Conservation (phyloP, 108 stramenopile species). For the Cylindrotheca fusiformis region DNA sequence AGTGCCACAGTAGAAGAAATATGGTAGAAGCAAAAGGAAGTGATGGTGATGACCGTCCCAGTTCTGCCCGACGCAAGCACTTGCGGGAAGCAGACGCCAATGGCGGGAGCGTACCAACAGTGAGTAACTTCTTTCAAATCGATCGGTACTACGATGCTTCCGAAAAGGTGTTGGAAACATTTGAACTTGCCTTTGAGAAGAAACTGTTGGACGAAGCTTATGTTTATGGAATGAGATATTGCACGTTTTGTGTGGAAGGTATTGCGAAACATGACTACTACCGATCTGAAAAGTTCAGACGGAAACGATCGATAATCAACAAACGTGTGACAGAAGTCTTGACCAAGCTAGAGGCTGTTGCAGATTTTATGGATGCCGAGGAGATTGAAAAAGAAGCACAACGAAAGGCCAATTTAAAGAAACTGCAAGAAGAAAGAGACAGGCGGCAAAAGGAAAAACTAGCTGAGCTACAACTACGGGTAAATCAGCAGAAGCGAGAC, state of each 20-base stretch:
- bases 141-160: constrained; percentile 74
- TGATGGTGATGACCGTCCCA: constrained; percentile 3
- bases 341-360: constrained; percentile 62
- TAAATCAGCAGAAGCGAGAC: constrained; percentile 11
- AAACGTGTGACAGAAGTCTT: constrained; percentile 59
- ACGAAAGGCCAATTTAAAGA: constrained; percentile 39
- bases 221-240: constrained; percentile 77
- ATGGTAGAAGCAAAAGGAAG: constrained; percentile 17
- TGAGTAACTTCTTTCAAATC: constrained; percentile 76
- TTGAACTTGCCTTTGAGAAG: constrained; percentile 30
- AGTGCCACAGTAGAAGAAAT: too few relatives aligned
- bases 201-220: constrained; percentile 70
- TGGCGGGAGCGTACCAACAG: constrained; percentile 22
- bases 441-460: constrained; percentile 38
- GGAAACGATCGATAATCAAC: constrained; percentile 37
- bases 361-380: constrained; percentile 70
- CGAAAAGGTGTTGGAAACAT: constrained; percentile 51
- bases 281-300: constrained; percentile 29
- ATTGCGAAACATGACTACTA: constrained; percentile 80
- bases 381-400: constrained; percentile 46
- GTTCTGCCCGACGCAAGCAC: constrained; percentile 24
- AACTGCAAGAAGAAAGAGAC: constrained; percentile 41
- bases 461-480: constrained; percentile 17
- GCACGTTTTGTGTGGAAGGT: constrained; percentile 60
- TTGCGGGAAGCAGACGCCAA: constrained; percentile 25